Evolutionary conservation across 257 asterid genomes (phyloP).

Genomic region (Solanum acaule): DNA sequence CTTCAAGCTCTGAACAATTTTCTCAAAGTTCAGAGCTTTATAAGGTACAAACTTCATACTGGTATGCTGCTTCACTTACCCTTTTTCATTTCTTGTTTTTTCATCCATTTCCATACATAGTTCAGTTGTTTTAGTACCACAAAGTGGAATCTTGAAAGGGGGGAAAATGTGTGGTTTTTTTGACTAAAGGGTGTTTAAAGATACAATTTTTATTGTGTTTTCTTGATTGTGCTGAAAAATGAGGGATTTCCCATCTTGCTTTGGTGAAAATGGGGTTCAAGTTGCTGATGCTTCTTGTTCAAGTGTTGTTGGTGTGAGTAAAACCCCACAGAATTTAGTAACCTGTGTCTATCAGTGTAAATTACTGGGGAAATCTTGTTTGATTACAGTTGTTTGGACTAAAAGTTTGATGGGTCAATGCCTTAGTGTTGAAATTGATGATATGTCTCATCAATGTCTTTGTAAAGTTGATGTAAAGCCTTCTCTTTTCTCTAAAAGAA

Average conservation of each 20-base stretch:
- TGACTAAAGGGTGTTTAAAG: not conserved
- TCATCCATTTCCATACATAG: not conserved
- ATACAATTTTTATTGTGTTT: not conserved
- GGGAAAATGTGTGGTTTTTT: not conserved
- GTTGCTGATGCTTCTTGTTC: conserved; percentile 93
- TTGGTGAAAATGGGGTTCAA: conserved; percentile 92
- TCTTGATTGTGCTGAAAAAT: conserved; percentile 22
- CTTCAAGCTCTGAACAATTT: not conserved
- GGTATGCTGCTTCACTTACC: conserved; percentile 1
- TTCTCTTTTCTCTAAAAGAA: conserved; percentile 72
- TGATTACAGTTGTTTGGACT: conserved; percentile 64
- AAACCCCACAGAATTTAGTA: conserved; percentile 63
- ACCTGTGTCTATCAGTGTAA: conserved; percentile 59
- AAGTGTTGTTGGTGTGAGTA: conserved; percentile 29
- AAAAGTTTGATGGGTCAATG: conserved; percentile 88
- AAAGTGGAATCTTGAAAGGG: not conserved
- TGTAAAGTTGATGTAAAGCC: conserved; percentile 84
- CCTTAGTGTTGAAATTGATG: conserved; percentile 70
- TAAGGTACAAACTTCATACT: not conserved
- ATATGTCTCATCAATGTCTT: conserved; percentile 64
- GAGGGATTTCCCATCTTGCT: conserved; percentile 98
- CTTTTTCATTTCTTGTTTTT: not conserved
- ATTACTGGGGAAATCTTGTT: conserved; percentile 60
- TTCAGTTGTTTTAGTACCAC: not conserved
- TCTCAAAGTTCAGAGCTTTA: not conserved